phyloP scores from a whole-genome alignment of 176 grass and related monocot genomes.

The Thalia dealbata region DNA sequence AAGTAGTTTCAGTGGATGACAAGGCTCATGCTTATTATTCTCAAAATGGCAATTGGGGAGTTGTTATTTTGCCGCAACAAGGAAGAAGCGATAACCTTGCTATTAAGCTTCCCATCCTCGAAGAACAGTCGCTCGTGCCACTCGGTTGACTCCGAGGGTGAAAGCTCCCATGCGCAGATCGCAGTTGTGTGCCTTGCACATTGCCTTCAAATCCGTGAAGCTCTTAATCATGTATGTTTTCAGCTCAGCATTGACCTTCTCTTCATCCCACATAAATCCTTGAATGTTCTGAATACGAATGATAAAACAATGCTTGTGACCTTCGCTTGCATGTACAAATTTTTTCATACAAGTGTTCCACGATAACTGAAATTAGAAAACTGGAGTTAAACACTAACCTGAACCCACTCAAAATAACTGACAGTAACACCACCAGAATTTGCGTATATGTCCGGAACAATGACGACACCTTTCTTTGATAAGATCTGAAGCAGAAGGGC shows the following conservation, averaged over 20 bases:
- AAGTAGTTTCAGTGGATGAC: background rate
- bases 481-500: constrained; percentile 45
- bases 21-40: constrained; percentile 6
- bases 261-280: constrained; percentile 96
- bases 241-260: constrained; percentile 81
- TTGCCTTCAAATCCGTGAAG: constrained; percentile 63
- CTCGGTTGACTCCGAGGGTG: constrained; percentile 88
- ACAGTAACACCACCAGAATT: constrained; percentile 82
- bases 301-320: background rate
- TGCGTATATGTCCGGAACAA: constrained; percentile 84
- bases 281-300: constrained; percentile 65
- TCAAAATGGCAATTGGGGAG: background rate
- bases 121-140: constrained; percentile 73
- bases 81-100: background rate
- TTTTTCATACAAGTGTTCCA: background rate
- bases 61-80: constrained; percentile 3
- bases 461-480: constrained; percentile 80
- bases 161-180: constrained; percentile 96
- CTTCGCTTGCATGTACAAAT: no score
- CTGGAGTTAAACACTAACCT: constrained; percentile 26
- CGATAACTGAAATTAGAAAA: background rate
- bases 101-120: constrained; percentile 77
- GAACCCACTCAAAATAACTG: constrained; percentile 98
- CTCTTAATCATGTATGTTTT: constrained; percentile 68
- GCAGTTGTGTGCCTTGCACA: constrained; percentile 73